Percentiles rank a stretch among this genome's conserved stretches.
phyloP scores from a whole-genome alignment of 129 eudicot species.

The Mikania micrantha region DNA sequence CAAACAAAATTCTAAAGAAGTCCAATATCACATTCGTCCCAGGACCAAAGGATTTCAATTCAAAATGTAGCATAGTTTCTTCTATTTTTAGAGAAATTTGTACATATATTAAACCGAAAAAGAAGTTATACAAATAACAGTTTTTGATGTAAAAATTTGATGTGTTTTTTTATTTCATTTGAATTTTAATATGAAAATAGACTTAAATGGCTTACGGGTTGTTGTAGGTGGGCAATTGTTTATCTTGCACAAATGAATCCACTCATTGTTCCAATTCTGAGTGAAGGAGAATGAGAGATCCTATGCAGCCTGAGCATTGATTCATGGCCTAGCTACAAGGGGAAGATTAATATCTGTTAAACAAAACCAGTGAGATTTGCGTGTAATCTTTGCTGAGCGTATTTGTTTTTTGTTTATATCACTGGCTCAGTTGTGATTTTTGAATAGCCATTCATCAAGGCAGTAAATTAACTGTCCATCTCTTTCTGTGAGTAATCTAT shows the following conservation, averaged over 20 bases:
- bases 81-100: not conserved
- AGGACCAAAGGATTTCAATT: not conserved
- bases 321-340: too few relatives aligned
- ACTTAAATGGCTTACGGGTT: not conserved
- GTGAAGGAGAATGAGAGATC: slow-evolving; percentile 50
- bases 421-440: not conserved
- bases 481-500: not conserved
- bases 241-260: slow-evolving; percentile 90
- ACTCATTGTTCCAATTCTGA: slow-evolving; percentile 74
- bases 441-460: not conserved
- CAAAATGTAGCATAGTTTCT: not conserved
- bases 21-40: too few relatives aligned
- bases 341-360: not conserved
- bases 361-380: not conserved
- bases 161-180: not conserved
- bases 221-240: slow-evolving; percentile 89
- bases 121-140: not conserved
- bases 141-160: not conserved
- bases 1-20: too few relatives aligned
- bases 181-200: not conserved
- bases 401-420: not conserved
- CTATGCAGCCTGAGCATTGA: not conserved
- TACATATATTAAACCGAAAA: not conserved
- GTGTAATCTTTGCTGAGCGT: not conserved
- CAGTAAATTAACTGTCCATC: not conserved